Conservation (phyloP, 108 stramenopile species). For the Nitzschia palea region DNA sequence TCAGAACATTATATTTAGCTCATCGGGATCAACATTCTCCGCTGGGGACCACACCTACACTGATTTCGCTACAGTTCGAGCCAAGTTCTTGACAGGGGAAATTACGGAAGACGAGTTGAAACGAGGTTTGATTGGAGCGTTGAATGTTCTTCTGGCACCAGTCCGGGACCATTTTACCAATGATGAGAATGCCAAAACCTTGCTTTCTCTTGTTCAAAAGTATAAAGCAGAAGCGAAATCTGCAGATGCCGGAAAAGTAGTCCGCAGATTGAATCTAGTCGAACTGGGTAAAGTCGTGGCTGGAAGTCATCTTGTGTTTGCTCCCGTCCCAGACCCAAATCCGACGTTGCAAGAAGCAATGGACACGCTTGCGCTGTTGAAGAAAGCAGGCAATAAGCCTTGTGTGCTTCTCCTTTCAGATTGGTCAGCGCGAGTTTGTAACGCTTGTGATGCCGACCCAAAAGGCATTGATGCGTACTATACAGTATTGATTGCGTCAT, state of each 20-base stretch:
- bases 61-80: conserved; percentile 72
- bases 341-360: conserved; percentile 79
- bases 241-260: conserved; percentile 35
- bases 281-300: conserved; percentile 56
- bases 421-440: conserved; percentile 85
- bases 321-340: conserved; percentile 66
- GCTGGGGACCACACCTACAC: conserved; percentile 67
- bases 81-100: conserved; percentile 77
- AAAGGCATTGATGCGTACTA: conserved; percentile 84
- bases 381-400: conserved; percentile 35
- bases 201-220: conserved; percentile 87
- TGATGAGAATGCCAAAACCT: conserved; percentile 82
- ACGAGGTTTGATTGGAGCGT: conserved; percentile 74
- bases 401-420: conserved; percentile 76
- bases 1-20: conserved; percentile 91
- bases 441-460: conserved; percentile 74
- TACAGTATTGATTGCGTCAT: conserved; percentile 56
- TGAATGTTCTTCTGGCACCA: conserved; percentile 93
- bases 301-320: conserved; percentile 79
- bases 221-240: conserved; percentile 67
- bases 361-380: conserved; percentile 47
- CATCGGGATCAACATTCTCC: conserved; percentile 72
- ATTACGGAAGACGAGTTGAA: conserved; percentile 79
- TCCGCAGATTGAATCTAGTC: conserved; percentile 72
- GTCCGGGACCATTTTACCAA: conserved; percentile 94